These are phyloP conservation scores for Amanita subjunquillea DNA, from an alignment of 768 basidiomycete genomes.

Conservation along the genomic window DNA sequence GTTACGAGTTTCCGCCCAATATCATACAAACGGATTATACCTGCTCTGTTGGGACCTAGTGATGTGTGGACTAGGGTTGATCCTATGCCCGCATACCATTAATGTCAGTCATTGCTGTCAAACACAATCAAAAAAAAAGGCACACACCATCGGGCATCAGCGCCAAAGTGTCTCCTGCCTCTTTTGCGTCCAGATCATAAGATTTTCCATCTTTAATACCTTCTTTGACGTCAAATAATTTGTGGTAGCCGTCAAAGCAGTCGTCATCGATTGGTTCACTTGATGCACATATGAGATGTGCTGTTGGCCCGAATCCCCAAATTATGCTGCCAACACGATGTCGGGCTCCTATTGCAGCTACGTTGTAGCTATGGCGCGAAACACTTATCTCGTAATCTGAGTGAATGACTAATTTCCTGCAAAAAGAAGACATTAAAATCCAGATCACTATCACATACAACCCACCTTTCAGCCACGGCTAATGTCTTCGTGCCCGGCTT, in stretches of 20 bases:
- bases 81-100: constrained; percentile 15
- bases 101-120: not conserved
- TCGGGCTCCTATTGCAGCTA: constrained; percentile 11
- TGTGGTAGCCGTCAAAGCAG: constrained; percentile 32
- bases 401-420: constrained; percentile 16
- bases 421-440: constrained; percentile 1
- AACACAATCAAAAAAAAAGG: not conserved
- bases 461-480: constrained; percentile 32
- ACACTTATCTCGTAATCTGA: constrained; percentile 6
- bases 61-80: constrained; percentile 23
- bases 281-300: constrained; percentile 39
- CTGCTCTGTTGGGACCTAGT: constrained; percentile 14
- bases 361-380: constrained; percentile 6
- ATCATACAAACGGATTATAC: constrained; percentile 44
- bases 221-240: constrained; percentile 32
- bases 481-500: constrained; percentile 28
- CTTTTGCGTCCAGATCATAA: constrained; percentile 31
- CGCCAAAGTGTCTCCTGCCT: constrained; percentile 44
- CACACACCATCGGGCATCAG: constrained; percentile 34
- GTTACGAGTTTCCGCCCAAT: constrained; percentile 21
- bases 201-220: constrained; percentile 10
- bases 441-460: not conserved
- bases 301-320: constrained; percentile 39
- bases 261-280: constrained; percentile 32
- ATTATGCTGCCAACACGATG: constrained; percentile 32